phyloP scores from a whole-genome alignment of 768 basidiomycete genomes.

The Cystobasidium ongulense region DNA sequence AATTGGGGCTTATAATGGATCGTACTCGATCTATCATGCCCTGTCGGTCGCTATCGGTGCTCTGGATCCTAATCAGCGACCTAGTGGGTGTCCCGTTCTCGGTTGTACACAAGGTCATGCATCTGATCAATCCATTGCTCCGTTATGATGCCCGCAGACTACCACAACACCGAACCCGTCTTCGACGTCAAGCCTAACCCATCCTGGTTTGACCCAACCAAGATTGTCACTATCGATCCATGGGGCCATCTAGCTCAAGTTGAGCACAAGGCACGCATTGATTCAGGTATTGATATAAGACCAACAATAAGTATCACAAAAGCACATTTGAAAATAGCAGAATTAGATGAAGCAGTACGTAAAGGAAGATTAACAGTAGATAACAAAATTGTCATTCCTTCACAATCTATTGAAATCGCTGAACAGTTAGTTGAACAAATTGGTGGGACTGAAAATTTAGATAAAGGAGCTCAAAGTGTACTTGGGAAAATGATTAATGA shows the following conservation, averaged over 20 bases:
- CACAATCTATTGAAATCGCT: conserved; percentile 37
- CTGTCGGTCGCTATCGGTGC: conserved; percentile 71
- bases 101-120: conserved; percentile 33
- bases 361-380: conserved; percentile 67
- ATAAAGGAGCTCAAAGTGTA: not conserved
- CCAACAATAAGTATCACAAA: conserved; percentile 90
- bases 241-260: conserved; percentile 80
- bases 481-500: conserved; percentile 37
- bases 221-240: conserved; percentile 89
- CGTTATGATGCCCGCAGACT: conserved; percentile 58
- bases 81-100: conserved; percentile 32
- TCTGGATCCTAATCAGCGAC: conserved; percentile 44
- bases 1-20: conserved; percentile 85
- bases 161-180: conserved; percentile 72
- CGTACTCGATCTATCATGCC: conserved; percentile 89
- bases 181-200: conserved; percentile 68
- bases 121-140: conserved; percentile 23
- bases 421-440: not conserved
- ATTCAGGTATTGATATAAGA: conserved; percentile 67
- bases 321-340: conserved; percentile 85
- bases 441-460: conserved; percentile 7
- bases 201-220: conserved; percentile 63
- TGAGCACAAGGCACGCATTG: conserved; percentile 58
- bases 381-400: conserved; percentile 64
- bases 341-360: conserved; percentile 72